Evolutionary conservation across 2,329 filamentous ascomycete genomes (phyloP).

Genomic region (Curvularia hawaiiensis): DNA sequence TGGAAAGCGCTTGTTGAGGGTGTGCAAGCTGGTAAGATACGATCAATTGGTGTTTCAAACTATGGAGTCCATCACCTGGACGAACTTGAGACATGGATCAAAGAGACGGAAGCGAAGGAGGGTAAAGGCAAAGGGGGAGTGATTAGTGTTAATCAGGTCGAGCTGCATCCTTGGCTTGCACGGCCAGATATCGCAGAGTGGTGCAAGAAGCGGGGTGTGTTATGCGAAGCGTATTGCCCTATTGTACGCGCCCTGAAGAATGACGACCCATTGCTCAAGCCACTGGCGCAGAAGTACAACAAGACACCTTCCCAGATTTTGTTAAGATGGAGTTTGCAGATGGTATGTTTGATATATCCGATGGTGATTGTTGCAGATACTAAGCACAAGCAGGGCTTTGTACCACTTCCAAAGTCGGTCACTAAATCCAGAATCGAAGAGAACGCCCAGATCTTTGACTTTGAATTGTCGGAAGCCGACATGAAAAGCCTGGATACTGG

Average conservation of each 20-base stretch:
- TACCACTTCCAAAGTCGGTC: conserved; percentile 67
- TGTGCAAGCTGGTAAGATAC: conserved; percentile 57
- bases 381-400: conserved; percentile 56
- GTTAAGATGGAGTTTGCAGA: conserved; percentile 61
- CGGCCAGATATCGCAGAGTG: conserved; percentile 80
- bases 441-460: conserved; percentile 65
- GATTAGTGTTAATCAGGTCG: conserved; percentile 79
- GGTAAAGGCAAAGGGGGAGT: conserved; percentile 69
- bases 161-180: conserved; percentile 87
- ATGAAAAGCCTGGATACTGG: conserved; percentile 61
- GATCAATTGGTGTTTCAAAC: conserved; percentile 60
- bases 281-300: conserved; percentile 60
- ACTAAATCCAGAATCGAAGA: conserved; percentile 65
- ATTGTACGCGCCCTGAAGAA: conserved; percentile 53
- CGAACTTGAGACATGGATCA: conserved; percentile 59
- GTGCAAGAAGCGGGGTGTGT: conserved; percentile 63
- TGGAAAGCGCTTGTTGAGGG: conserved; percentile 62
- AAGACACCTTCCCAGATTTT: conserved; percentile 65
- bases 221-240: conserved; percentile 57
- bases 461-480: conserved; percentile 63
- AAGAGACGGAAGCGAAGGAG: conserved; percentile 67
- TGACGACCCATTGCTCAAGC: conserved; percentile 59
- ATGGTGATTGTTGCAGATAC: neutral
- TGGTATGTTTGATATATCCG: conserved; percentile 26
- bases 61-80: conserved; percentile 62